Conservation (phyloP, 169 alveolate species). For the Plasmodium gaboni region DNA sequence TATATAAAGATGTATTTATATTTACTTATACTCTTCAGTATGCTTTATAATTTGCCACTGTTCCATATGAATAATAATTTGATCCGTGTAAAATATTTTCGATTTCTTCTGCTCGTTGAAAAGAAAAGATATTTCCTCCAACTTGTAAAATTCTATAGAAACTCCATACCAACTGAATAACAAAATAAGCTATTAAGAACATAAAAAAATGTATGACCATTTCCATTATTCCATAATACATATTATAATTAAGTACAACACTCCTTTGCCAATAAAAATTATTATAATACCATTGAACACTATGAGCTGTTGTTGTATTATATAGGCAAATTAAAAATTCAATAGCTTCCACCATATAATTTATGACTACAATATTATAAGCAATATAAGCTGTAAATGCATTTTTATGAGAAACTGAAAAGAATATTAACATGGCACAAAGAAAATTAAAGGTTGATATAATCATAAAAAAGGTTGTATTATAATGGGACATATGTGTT, state of each 20-base stretch:
- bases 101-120: slow-evolving; percentile 64
- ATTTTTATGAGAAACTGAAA: slow-evolving; percentile 62
- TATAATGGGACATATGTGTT: slow-evolving; percentile 72
- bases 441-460: slow-evolving; percentile 44
- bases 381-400: slow-evolving; percentile 76
- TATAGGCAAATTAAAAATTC: slow-evolving; percentile 65
- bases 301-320: slow-evolving; percentile 56
- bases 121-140: slow-evolving; percentile 73
- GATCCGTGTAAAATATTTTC: slow-evolving; percentile 52
- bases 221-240: slow-evolving; percentile 64
- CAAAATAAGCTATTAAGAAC: slow-evolving; percentile 36
- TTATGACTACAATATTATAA: slow-evolving; percentile 61
- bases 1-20: not conserved
- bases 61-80: slow-evolving; percentile 53
- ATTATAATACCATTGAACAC: slow-evolving; percentile 73
- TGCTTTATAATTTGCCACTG: slow-evolving; percentile 15
- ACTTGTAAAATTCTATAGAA: slow-evolving; percentile 72
- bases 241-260: slow-evolving; percentile 34
- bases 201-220: slow-evolving; percentile 52
- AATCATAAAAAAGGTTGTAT: slow-evolving; percentile 59
- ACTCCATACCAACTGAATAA: slow-evolving; percentile 70
- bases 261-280: slow-evolving; percentile 71
- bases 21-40: slow-evolving; percentile 5
- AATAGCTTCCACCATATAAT: slow-evolving; percentile 62
- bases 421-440: slow-evolving; percentile 42